Conservation (phyloP, 176 grass and related monocot species). For the Eleusine coracana region DNA sequence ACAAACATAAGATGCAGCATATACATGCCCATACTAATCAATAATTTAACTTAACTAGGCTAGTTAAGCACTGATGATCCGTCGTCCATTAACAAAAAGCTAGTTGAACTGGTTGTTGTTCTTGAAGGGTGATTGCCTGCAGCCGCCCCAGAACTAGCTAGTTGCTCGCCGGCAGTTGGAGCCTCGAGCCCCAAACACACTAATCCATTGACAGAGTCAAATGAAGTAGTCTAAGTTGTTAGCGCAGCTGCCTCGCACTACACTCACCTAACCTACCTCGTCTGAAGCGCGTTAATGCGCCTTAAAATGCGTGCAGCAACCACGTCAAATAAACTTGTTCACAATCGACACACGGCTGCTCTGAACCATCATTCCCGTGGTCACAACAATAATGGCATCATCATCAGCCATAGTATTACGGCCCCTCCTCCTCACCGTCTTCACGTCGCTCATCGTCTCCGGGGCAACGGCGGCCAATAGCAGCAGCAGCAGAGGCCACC, state of each 20-base stretch:
- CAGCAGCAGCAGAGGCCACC: background rate
- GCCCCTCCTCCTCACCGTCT: background rate
- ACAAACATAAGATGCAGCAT: too few species aligned
- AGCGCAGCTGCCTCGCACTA: slow-evolving; percentile 1
- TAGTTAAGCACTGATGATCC: too few species aligned
- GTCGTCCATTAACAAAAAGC: too few species aligned
- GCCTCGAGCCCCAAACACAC: too few species aligned
- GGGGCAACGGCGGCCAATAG: background rate
- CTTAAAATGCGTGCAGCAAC: background rate
- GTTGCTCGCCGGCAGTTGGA: background rate
- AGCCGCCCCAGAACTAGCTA: background rate
- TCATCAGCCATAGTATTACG: background rate
- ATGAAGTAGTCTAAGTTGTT: background rate
- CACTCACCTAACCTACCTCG: too few species aligned
- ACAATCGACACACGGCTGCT: slow-evolving; percentile 1
- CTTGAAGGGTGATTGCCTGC: too few species aligned
- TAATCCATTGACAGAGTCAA: background rate
- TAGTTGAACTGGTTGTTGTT: too few species aligned
- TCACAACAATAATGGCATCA: background rate
- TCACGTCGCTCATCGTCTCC: background rate
- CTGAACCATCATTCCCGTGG: background rate
- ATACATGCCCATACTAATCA: too few species aligned
- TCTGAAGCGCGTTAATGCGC: too few species aligned
- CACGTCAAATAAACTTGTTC: background rate
- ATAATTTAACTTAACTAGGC: too few species aligned